Base-by-base conservation (phyloP, 306 rosid genomes). In the Lotus japonicus region DNA sequence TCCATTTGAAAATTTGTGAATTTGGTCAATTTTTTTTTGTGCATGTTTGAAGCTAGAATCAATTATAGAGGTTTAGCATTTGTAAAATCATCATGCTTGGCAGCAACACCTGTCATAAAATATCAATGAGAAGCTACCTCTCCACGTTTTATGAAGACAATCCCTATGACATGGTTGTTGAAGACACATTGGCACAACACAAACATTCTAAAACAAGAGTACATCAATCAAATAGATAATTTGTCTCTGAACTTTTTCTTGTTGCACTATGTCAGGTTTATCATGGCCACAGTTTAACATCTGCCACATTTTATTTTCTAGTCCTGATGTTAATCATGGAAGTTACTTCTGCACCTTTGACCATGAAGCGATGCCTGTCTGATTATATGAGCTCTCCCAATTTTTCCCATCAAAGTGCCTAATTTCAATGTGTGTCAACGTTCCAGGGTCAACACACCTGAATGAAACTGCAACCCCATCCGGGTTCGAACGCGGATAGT, bases 381-480 rank as follows among this genome's bases (percentile, higher is more conserved):
- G 76, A 9, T 16, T 26, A 64, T 18, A 56, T 0, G 85, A 75
- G 16, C 31, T 38, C 3, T 92, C 96, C 97, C 97, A 88, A 53
- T 86, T 92, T 42, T 50, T 73, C 50, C 98, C 98, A 65, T 92
- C 98, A 56, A 66, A 28, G 15, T 58, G 14, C 80, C 35, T 90
- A 63, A 86, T 62, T 80, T 84, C 98, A 36, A 88, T 33, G 19
- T 60, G 77, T 58, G 65, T 64, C 61, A 92, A 70, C 0, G 98
- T 88, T 61, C 96, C 98, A 6, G 87, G 87, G 76, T 92, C 96
- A 18, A 90, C 94, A 64, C 98, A 92, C 80, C 56, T 84, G 72
- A 74, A 75, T 14, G 97, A 67, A 62, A 92, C 64, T 5, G 87
- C 76, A 68, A 92, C 90, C 31, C 98, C 97, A 76, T 92, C 97